Percentiles rank a stretch among this genome's conserved stretches.
Conservation (phyloP, 352 stramenopile species). For the Phytophthora nicotianae region DNA sequence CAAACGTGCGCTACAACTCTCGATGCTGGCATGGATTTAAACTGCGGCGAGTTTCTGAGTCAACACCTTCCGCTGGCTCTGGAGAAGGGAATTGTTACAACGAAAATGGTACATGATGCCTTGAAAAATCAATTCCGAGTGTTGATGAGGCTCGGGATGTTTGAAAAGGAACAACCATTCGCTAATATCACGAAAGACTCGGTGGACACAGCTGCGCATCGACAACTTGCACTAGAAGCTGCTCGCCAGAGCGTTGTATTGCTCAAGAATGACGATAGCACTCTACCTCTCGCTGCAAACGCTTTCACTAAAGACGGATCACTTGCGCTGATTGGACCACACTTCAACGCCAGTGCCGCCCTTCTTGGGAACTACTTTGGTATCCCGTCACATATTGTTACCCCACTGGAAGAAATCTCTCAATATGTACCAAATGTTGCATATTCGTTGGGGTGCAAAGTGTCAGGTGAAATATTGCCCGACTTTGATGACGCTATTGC, state of each 20-base stretch:
- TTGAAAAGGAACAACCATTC: slow-evolving; percentile 82
- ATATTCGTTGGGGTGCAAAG: slow-evolving; percentile 55
- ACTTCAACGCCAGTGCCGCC: slow-evolving; percentile 62
- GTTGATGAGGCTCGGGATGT: slow-evolving; percentile 90
- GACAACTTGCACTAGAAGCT: slow-evolving; percentile 64
- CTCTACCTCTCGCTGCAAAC: slow-evolving; percentile 58
- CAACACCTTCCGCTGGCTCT: slow-evolving; percentile 71
- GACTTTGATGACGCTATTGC: slow-evolving; percentile 59
- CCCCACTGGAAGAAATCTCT: slow-evolving; percentile 55
- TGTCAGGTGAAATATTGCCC: slow-evolving; percentile 51
- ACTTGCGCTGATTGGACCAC: slow-evolving; percentile 80
- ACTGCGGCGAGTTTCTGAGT: slow-evolving; percentile 79
- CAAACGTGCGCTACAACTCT: slow-evolving; percentile 61
- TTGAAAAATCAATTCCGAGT: slow-evolving; percentile 85
- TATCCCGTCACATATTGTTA: slow-evolving; percentile 63
- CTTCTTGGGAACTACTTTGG: slow-evolving; percentile 84
- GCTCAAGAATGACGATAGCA: slow-evolving; percentile 83
- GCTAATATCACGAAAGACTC: slow-evolving; percentile 48
- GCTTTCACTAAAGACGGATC: slow-evolving; percentile 27
- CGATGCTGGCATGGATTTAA: slow-evolving; percentile 83
- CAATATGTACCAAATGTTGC: slow-evolving; percentile 36
- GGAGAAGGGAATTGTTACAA: slow-evolving; percentile 61
- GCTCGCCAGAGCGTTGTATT: slow-evolving; percentile 84
- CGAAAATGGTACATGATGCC: slow-evolving; percentile 62
- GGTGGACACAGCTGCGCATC: slow-evolving; percentile 63